A percentile compares a stretch with the other conserved stretches of the same genome.
Conservation (phyloP, 2,329 filamentous ascomycete species). For the Fusarium xylarioides region DNA sequence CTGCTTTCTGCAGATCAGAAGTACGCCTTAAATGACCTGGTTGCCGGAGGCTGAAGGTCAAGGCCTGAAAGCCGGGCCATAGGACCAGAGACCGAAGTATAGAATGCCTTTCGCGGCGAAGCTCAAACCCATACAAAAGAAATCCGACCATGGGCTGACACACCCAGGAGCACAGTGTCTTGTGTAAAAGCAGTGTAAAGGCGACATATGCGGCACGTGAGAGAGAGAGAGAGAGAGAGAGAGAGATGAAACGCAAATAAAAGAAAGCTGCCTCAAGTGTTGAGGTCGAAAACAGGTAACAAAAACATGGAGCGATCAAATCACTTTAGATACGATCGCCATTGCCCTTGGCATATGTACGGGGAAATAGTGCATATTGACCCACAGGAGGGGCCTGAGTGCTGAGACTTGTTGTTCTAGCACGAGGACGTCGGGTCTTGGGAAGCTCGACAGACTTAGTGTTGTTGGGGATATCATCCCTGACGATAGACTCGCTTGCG, state of each 20-base stretch:
- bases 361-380: conserved; percentile 58
- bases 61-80: conserved; percentile 3
- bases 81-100: not conserved
- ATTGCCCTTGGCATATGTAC: conserved; percentile 45
- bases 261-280: conserved; percentile 2
- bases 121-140: conserved; percentile 26
- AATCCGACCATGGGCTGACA: conserved; percentile 10
- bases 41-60: not conserved
- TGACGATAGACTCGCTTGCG: conserved; percentile 50
- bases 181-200: conserved; percentile 9
- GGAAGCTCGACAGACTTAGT: conserved; percentile 44
- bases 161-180: not conserved
- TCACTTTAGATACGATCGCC: conserved; percentile 46
- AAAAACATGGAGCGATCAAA: conserved; percentile 4
- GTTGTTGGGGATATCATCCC: conserved; percentile 41
- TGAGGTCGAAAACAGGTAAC: conserved; percentile 2
- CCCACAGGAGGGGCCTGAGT: conserved; percentile 54
- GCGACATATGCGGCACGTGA: not conserved
- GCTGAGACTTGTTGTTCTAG: conserved; percentile 58
- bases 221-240: conserved; percentile 16
- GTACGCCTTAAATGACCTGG: conserved; percentile 19
- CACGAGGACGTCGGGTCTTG: conserved; percentile 51
- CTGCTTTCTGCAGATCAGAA: conserved; percentile 25
- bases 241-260: not conserved
- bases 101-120: conserved; percentile 7